phyloP scores from a whole-genome alignment of 164 flowering plant genomes.

The Umbellularia californica region DNA sequence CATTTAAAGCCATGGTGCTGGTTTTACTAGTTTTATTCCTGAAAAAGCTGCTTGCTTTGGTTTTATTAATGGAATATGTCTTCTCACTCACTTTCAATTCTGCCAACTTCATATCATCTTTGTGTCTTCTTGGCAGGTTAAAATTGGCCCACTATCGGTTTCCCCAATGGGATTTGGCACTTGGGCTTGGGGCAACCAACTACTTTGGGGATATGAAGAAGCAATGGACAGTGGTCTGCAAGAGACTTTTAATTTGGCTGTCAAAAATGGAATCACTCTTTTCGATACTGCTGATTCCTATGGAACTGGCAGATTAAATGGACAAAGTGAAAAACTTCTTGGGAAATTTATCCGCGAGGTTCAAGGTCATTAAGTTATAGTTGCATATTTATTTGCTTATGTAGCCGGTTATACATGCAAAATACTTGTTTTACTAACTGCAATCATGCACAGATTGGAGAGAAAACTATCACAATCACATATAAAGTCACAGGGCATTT shows the following conservation, averaged over 20 bases:
- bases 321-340: conserved; percentile 86
- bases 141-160: conserved; percentile 72
- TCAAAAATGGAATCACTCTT: conserved; percentile 75
- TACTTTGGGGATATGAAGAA: conserved; percentile 90
- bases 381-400: neutral
- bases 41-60: neutral
- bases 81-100: neutral
- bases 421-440: neutral
- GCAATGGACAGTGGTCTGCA: conserved; percentile 82
- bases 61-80: neutral
- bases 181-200: conserved; percentile 99
- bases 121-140: conserved; percentile 44
- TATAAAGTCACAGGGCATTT: too few relatives aligned
- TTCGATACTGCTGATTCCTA: conserved; percentile 97
- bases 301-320: conserved; percentile 85
- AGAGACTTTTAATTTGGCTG: conserved; percentile 64
- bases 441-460: too few relatives aligned
- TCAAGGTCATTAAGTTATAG: conserved; percentile 37
- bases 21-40: too few relatives aligned
- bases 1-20: too few relatives aligned
- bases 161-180: conserved; percentile 99
- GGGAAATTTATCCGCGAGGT: conserved; percentile 79
- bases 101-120: neutral
- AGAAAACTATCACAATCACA: too few relatives aligned
- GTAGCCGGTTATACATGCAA: too few relatives aligned